phyloP scores from a whole-genome alignment of 495 filamentous ascomycete genomes.

The Pyronema omphalodes region DNA sequence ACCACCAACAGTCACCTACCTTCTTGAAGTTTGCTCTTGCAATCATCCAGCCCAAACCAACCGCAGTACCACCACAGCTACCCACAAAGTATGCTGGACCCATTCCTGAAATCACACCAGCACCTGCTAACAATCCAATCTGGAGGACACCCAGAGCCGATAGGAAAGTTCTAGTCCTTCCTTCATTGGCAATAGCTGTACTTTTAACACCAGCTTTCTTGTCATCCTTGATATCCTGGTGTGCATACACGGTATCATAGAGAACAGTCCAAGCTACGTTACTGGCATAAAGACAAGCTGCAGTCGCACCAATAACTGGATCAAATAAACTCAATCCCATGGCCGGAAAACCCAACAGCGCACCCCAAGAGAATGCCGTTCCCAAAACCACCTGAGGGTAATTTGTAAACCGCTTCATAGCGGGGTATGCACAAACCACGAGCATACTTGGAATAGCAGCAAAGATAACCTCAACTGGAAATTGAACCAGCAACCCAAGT shows the following conservation, averaged over 20 bases:
- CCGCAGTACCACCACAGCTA: conserved; percentile 63
- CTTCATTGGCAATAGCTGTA: conserved; percentile 76
- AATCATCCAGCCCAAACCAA: conserved; percentile 72
- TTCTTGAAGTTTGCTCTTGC: conserved; percentile 67
- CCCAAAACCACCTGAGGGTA: conserved; percentile 89
- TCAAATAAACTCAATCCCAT: conserved; percentile 70
- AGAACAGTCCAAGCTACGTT: conserved; percentile 87
- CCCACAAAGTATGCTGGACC: conserved; percentile 73
- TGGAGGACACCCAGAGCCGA: conserved; percentile 57
- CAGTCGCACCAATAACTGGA: conserved; percentile 41
- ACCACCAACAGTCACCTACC: conserved; percentile 86
- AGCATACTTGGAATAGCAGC: conserved; percentile 74
- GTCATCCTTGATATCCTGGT: conserved; percentile 96
- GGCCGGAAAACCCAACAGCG: conserved; percentile 90
- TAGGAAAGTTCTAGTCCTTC: conserved; percentile 71
- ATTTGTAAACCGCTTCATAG: conserved; percentile 84
- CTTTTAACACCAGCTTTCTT: conserved; percentile 84
- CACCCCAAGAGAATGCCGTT: conserved; percentile 90
- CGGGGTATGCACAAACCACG: conserved; percentile 67
- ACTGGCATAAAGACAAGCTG: conserved; percentile 59
- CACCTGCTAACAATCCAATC: conserved; percentile 57
- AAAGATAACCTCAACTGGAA: conserved; percentile 64
- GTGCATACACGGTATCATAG: conserved; percentile 98
- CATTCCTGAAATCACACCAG: conserved; percentile 52
- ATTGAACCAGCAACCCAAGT: conserved; percentile 65